Evolutionary conservation across 108 stramenopile species (phyloP).

Genomic region (Cyclotella sp.): DNA sequence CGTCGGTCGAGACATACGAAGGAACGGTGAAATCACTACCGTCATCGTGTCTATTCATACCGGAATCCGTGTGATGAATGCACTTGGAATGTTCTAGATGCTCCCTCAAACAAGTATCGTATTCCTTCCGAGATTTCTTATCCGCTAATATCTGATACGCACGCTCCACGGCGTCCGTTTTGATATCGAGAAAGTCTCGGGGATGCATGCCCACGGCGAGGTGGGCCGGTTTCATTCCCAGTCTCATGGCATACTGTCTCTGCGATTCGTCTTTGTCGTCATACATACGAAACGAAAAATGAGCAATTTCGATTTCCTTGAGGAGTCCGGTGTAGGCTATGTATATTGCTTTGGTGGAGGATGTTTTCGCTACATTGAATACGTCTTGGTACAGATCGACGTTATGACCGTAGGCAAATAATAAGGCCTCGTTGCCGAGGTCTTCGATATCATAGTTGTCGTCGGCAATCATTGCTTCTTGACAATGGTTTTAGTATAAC

Average conservation of each 20-base stretch:
- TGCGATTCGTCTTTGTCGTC: conserved; percentile 6
- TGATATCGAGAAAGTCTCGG: conserved; percentile 25
- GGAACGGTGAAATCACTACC: neutral
- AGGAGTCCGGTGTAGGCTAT: conserved; percentile 15
- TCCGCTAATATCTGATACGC: conserved; percentile 31
- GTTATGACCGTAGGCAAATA: conserved; percentile 38
- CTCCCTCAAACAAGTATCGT: conserved; percentile 31
- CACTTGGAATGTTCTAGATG: conserved; percentile 3
- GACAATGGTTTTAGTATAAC: too few species aligned
- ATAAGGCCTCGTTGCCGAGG: conserved; percentile 30
- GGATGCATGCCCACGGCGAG: conserved; percentile 20
- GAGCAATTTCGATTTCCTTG: conserved; percentile 17
- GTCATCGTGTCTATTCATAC: neutral
- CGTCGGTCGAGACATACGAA: neutral
- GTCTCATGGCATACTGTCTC: conserved; percentile 8
- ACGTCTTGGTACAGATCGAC: conserved; percentile 38
- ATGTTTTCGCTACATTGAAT: conserved; percentile 6
- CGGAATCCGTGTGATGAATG: too few species aligned
- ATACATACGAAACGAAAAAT: neutral
- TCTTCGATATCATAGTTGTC: neutral
- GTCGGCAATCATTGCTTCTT: neutral
- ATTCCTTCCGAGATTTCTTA: conserved; percentile 24
- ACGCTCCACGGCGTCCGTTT: conserved; percentile 34
- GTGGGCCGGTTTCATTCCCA: conserved; percentile 26
- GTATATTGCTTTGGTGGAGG: conserved; percentile 21